These are phyloP conservation scores for Flueggea neowawraea DNA, from an alignment of 441 rosid species.

Conservation along the genomic window DNA sequence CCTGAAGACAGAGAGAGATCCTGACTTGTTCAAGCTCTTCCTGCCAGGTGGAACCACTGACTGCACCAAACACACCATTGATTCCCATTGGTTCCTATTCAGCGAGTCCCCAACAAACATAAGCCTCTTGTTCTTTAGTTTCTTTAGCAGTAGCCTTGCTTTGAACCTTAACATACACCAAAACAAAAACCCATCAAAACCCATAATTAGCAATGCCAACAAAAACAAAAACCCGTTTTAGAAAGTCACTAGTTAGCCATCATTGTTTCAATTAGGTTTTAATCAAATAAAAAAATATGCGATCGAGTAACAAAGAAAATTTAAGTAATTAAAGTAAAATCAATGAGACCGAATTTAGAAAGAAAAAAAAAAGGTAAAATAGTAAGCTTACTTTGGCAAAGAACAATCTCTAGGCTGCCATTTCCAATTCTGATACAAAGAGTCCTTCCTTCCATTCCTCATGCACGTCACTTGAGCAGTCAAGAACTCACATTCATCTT, in stretches of 20 bases:
- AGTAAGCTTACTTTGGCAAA: constrained; percentile 50
- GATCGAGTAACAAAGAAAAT: too few species aligned
- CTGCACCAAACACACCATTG: constrained; percentile 90
- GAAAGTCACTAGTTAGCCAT: too few species aligned
- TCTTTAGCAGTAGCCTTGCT: constrained; percentile 64
- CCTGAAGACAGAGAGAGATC: constrained; percentile 61
- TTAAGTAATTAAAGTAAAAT: too few species aligned
- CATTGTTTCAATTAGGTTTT: too few species aligned
- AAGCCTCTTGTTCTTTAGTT: constrained; percentile 88
- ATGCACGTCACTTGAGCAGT: constrained; percentile 83
- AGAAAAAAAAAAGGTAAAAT: too few species aligned
- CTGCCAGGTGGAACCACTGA: constrained; percentile 64
- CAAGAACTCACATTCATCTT: constrained; percentile 79
- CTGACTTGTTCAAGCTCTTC: constrained; percentile 73
- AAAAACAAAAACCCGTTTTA: not conserved
- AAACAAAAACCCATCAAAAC: constrained; percentile 1
- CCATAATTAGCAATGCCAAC: not conserved
- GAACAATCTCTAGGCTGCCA: constrained; percentile 90
- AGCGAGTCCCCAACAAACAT: constrained; percentile 97
- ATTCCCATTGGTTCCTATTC: constrained; percentile 95
- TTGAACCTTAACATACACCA: constrained; percentile 47
- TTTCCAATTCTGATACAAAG: constrained; percentile 78
- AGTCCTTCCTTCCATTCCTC: constrained; percentile 85
- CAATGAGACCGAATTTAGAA: too few species aligned
- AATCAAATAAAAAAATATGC: too few species aligned